phyloP scores from a whole-genome alignment of 257 asterid genomes.

The Salvia rosmarinus region DNA sequence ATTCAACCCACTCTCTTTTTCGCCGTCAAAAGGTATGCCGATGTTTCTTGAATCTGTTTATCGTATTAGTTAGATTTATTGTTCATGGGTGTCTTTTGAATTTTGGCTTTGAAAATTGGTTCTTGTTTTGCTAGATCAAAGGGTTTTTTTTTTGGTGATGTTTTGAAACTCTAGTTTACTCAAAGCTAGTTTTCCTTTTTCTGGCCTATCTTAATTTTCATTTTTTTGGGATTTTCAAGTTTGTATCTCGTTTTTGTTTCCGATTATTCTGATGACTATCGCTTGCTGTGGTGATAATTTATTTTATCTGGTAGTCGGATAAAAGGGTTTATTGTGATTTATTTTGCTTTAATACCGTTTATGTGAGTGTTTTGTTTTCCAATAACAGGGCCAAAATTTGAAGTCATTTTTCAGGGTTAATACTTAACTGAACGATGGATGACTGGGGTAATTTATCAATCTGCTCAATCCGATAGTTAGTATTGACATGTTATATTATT shows the following conservation, averaged over 20 bases:
- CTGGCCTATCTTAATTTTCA: too few relatives aligned
- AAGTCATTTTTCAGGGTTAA: constrained; percentile 31
- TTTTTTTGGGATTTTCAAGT: neutral
- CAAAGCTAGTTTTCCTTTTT: neutral
- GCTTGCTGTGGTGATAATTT: neutral
- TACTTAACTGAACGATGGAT: constrained; percentile 52
- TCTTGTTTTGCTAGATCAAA: neutral
- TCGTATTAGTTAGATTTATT: constrained; percentile 13
- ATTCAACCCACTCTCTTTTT: neutral
- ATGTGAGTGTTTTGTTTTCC: neutral
- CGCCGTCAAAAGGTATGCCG: constrained; percentile 14
- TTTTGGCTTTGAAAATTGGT: neutral
- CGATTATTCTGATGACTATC: neutral
- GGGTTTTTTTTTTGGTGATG: neutral
- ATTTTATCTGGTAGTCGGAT: neutral
- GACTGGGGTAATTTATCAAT: constrained; percentile 62
- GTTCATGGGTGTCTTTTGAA: too few relatives aligned
- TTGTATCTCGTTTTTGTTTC: neutral
- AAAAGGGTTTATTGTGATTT: constrained; percentile 6
- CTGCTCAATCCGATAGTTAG: constrained; percentile 17
- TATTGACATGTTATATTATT: neutral
- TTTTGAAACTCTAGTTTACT: neutral
- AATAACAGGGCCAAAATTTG: constrained; percentile 23
- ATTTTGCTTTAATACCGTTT: constrained; percentile 5
- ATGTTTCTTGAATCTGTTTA: neutral